Evolutionary conservation across 2,329 filamentous ascomycete species (phyloP).

Genomic region (Colletotrichum sp.): DNA sequence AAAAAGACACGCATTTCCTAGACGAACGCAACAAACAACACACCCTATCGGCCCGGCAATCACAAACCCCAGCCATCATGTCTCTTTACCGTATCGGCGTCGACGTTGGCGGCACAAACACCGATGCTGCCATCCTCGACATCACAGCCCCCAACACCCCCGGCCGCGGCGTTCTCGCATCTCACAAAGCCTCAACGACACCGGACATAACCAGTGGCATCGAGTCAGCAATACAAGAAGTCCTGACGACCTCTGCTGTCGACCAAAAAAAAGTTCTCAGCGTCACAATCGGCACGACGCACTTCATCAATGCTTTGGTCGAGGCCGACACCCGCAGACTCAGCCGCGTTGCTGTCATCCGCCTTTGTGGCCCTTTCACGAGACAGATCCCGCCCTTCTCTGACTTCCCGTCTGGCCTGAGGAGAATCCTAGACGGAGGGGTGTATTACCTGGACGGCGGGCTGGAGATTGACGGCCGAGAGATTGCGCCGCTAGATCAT

Average conservation of each 20-base stretch:
- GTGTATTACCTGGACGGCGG: conserved; percentile 48
- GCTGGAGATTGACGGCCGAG: conserved; percentile 53
- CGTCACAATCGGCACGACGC: conserved; percentile 55
- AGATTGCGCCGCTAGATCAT: conserved; percentile 42
- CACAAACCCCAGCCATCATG: conserved; percentile 25
- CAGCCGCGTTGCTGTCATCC: conserved; percentile 48
- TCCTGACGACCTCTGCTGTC: conserved; percentile 42
- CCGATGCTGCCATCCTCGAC: conserved; percentile 51
- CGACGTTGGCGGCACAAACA: conserved; percentile 46
- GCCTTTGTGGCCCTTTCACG: conserved; percentile 50
- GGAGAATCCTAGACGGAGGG: conserved; percentile 44
- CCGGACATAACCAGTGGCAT: conserved; percentile 56
- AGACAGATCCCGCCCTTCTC: conserved; percentile 49
- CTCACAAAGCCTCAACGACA: conserved; percentile 54
- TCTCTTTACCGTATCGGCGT: conserved; percentile 49
- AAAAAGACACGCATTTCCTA: not conserved
- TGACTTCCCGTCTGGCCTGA: conserved; percentile 47
- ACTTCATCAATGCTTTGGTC: conserved; percentile 55
- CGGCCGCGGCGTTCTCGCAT: conserved; percentile 47
- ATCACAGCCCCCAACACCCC: conserved; percentile 36
- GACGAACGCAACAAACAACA: not conserved
- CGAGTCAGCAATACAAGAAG: conserved; percentile 46
- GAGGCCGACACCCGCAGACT: conserved; percentile 48
- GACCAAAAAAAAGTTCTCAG: conserved; percentile 44
- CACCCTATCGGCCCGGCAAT: not conserved